Base-by-base conservation (phyloP, 768 basidiomycete species). In the Mrakia blollopis region DNA sequence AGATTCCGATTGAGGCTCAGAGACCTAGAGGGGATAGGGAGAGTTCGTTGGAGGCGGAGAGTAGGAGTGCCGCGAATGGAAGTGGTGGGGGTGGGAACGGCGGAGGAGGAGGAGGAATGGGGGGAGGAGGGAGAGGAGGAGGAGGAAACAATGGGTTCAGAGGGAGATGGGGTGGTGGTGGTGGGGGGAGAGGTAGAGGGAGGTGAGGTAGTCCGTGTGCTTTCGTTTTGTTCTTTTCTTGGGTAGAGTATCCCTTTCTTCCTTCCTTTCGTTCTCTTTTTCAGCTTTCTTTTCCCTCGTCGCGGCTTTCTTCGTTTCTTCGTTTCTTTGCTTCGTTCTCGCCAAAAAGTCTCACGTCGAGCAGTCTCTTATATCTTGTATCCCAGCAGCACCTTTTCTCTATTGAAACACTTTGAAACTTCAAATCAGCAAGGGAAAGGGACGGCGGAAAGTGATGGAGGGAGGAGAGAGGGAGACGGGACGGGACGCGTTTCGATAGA, bases 101-200 rank as follows among this genome's bases (percentile, higher is more conserved):
- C 9, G 30, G 21, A 2, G 69, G 67, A 9, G 25, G 25, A 3
- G 39, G 9, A 14, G 44, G 44, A 47, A 14, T 9, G 8, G 14
- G 44, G 4, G 47, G 47, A 50, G 47, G 47, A 2, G 47, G 47
- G 44, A 44, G 10, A 2, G 13, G 47, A 50, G 47, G 47, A 50
- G 47, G 47, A 2, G 47, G 47, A 18, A 50, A 21, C 18, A 50
- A 50, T 21, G 47, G 47, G 47, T 70, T 70, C 44, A 23, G 69
- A 70, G 65, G 65, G 9, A 41, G 65, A 35, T 35, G 65, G 39
- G 32, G 30, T 13, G 39, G 65, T 35, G 65, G 65, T 14, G 69
- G 69, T 70, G 69, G 69, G 50, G 69, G 37, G 7, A 10, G 69
- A 30, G 68, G 68, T 0, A 47, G 68, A 47, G 44, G 68, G 44